These are phyloP conservation scores for Chamaecrista fasciculata DNA, from an alignment of 306 rosid genomes.

Conservation along the genomic window DNA sequence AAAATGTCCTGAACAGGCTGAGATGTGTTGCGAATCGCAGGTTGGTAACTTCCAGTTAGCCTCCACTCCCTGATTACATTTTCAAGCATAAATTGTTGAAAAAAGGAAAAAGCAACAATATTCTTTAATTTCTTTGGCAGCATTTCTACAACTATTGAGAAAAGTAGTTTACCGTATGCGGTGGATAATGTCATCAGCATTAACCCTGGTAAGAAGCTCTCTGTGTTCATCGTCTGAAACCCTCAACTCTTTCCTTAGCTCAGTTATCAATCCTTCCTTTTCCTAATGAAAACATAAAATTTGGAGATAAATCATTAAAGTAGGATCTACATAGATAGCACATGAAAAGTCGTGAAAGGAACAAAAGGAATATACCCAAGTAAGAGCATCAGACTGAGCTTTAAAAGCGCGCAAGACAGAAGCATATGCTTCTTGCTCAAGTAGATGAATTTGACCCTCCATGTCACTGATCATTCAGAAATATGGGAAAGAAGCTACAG, in stretches of 20 bases:
- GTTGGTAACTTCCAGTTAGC: conserved; percentile 67
- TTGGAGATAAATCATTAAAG: conserved; percentile 15
- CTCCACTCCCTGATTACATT: conserved; percentile 82
- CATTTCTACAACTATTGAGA: conserved; percentile 9
- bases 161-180: conserved; percentile 59
- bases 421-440: conserved; percentile 93
- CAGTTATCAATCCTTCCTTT: conserved; percentile 95
- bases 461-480: conserved; percentile 44
- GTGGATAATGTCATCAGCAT: conserved; percentile 70
- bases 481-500: conserved; percentile 45
- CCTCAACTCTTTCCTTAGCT: conserved; percentile 95
- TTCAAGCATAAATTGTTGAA: conserved; percentile 31
- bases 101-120: conserved; percentile 3
- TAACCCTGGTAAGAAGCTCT: conserved; percentile 80
- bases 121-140: not conserved
- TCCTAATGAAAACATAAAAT: conserved; percentile 54
- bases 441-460: conserved; percentile 93
- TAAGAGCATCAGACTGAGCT: conserved; percentile 93
- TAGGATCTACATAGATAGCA: conserved; percentile 1
- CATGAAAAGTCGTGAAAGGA: conserved; percentile 2
- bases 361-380: conserved; percentile 48
- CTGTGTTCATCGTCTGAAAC: conserved; percentile 97
- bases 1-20: conserved; percentile 63
- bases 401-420: conserved; percentile 94
- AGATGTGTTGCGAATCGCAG: conserved; percentile 60